Conservation (phyloP, 2,329 filamentous ascomycete species). For the Sporothrix schenckii region DNA sequence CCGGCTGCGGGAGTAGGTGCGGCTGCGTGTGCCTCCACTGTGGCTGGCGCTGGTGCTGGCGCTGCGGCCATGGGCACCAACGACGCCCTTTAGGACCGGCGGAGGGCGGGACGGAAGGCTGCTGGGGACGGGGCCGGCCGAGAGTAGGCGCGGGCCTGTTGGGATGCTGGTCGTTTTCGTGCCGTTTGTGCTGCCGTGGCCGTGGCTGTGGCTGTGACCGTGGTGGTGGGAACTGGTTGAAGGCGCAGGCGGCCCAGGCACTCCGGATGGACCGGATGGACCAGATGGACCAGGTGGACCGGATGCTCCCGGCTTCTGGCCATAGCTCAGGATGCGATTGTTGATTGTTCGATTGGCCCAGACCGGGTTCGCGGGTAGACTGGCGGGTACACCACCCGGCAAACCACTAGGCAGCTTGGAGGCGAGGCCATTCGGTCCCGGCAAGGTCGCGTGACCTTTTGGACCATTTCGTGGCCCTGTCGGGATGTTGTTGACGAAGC, state of each 20-base stretch:
- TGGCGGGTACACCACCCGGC: constrained; percentile 22
- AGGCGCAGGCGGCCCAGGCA: no score
- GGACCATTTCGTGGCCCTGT: constrained; percentile 18
- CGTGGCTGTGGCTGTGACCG: no score
- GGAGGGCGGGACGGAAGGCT: constrained; percentile 25
- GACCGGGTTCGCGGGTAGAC: constrained; percentile 24
- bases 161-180: background rate
- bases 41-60: constrained; percentile 25
- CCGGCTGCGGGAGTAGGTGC: constrained; percentile 14
- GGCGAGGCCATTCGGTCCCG: background rate
- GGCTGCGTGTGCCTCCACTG: constrained; percentile 5
- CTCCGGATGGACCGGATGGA: no score
- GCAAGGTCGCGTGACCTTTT: background rate
- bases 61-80: constrained; percentile 15
- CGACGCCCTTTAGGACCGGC: constrained; percentile 25
- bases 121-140: constrained; percentile 18
- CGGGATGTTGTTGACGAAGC: constrained; percentile 2
- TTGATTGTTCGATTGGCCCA: constrained; percentile 21
- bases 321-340: constrained; percentile 29
- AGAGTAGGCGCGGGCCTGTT: background rate
- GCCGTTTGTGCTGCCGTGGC: background rate
- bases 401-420: constrained; percentile 20
- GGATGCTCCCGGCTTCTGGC: background rate
- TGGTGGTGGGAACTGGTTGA: no score
- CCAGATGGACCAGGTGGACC: no score